Percentiles rank a stretch among this genome's conserved stretches.
Evolutionary conservation across 163 green algal genomes (phyloP).

Genomic region (Trebouxia gelatinosa): DNA sequence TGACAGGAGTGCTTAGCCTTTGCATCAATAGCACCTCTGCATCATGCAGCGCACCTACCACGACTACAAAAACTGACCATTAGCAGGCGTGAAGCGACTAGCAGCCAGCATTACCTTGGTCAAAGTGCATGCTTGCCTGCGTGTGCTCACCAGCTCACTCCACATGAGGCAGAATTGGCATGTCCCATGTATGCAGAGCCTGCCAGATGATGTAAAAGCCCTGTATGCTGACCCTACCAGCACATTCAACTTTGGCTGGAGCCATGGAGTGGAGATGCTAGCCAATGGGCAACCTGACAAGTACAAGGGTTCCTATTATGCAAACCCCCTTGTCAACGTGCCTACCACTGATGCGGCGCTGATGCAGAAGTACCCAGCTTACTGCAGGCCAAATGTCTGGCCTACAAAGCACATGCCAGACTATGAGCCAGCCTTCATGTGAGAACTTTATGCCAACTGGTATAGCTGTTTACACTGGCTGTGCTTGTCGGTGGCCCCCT

Average conservation of each 20-base stretch:
- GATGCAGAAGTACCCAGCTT: slow-evolving; percentile 19
- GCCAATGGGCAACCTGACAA: slow-evolving; percentile 58
- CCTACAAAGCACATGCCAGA: slow-evolving; percentile 64
- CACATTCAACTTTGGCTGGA: slow-evolving; percentile 71
- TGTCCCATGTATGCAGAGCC: slow-evolving; percentile 30
- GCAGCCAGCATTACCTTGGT: too few relatives aligned
- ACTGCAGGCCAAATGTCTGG: slow-evolving; percentile 61
- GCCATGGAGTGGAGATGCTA: slow-evolving; percentile 65
- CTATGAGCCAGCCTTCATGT: slow-evolving; percentile 32
- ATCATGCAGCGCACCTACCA: background rate
- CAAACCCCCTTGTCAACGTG: slow-evolving; percentile 71
- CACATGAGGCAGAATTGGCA: background rate
- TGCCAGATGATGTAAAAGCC: slow-evolving; percentile 48
- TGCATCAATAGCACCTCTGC: background rate
- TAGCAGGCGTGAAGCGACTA: slow-evolving; percentile 4
- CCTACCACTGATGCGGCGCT: slow-evolving; percentile 36
- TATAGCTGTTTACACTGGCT: too few relatives aligned
- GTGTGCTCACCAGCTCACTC: background rate
- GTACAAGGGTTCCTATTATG: slow-evolving; percentile 81
- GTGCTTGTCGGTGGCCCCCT: too few relatives aligned
- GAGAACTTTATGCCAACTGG: too few relatives aligned
- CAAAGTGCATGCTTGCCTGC: background rate
- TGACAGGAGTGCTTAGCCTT: background rate
- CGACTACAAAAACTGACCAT: background rate
- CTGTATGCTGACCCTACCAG: slow-evolving; percentile 60